Conservation (phyloP, 106 monocot genomes). For the Dioscorea zingiberensis region DNA sequence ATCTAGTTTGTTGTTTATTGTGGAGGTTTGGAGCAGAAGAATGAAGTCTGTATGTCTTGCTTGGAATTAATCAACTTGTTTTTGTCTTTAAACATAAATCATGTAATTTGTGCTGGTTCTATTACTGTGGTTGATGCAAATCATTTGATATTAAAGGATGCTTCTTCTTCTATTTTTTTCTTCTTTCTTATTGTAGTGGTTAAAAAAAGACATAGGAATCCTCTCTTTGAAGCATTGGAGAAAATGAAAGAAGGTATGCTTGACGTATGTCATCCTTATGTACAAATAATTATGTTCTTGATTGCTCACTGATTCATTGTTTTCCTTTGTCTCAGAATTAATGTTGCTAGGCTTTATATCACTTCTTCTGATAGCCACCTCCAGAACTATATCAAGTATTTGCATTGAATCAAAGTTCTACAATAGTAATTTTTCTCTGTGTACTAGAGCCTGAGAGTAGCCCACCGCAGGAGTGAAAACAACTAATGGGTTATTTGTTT, state of each 20-base stretch:
- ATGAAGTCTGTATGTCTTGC: too few relatives aligned
- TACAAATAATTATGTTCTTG: background rate
- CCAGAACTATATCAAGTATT: conserved; percentile 74
- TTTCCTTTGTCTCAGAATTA: conserved; percentile 57
- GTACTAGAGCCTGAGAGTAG: conserved; percentile 31
- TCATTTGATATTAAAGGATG: conserved; percentile 1
- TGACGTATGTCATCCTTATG: background rate
- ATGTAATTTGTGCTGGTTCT: background rate
- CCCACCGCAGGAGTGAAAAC: conserved; percentile 16
- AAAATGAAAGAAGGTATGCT: conserved; percentile 99
- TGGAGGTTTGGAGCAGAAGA: too few relatives aligned
- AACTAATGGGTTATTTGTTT: conserved; percentile 20
- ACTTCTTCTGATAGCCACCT: conserved; percentile 77
- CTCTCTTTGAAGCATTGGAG: conserved; percentile 84
- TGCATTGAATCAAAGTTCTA: conserved; percentile 94
- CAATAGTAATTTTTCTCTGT: conserved; percentile 73
- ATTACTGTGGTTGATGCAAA: background rate
- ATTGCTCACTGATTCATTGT: background rate
- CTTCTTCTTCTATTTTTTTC: too few relatives aligned
- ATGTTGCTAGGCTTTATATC: conserved; percentile 97
- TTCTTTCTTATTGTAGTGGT: conserved; percentile 65
- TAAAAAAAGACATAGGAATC: conserved; percentile 88
- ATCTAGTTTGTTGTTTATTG: background rate
- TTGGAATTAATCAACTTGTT: too few relatives aligned
- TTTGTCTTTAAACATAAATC: too few relatives aligned